Conservation (phyloP, 2,329 filamentous ascomycete species). For the Coleophoma crateriformis region DNA sequence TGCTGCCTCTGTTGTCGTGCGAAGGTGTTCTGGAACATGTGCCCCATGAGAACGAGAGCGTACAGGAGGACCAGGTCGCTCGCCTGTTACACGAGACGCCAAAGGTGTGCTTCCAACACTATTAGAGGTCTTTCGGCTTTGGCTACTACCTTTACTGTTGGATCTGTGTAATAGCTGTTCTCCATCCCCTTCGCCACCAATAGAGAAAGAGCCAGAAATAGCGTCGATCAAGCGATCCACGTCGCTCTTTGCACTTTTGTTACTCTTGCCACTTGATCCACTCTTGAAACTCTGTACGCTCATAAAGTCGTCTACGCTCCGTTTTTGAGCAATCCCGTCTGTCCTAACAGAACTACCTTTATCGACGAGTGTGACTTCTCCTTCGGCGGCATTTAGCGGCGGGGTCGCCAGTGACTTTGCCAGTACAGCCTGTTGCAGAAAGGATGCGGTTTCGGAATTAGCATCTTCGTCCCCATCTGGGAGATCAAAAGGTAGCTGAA, state of each 20-base stretch:
- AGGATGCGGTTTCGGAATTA: conserved; percentile 12
- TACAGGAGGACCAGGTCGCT: conserved; percentile 5
- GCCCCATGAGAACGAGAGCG: conserved; percentile 16
- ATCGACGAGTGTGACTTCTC: conserved; percentile 60
- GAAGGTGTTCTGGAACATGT: conserved; percentile 11
- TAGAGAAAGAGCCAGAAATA: conserved; percentile 53
- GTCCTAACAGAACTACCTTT: conserved; percentile 27
- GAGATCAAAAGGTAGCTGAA: conserved; percentile 71
- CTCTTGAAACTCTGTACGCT: conserved; percentile 22
- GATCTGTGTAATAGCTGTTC: conserved; percentile 10
- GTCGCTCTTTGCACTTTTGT: conserved; percentile 49
- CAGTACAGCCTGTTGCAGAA: conserved; percentile 14
- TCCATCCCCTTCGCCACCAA: conserved; percentile 31
- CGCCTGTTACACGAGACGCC: not conserved
- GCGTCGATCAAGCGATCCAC: conserved; percentile 68
- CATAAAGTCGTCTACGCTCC: conserved; percentile 14
- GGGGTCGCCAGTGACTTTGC: conserved; percentile 3
- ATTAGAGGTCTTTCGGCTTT: conserved; percentile 11
- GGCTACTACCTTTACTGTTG: conserved; percentile 13
- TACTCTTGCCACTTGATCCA: conserved; percentile 20
- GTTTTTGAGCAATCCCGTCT: conserved; percentile 9
- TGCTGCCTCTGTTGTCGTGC: conserved; percentile 21
- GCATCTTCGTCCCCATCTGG: conserved; percentile 36
- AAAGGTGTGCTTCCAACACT: conserved; percentile 7
- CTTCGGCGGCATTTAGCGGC: conserved; percentile 24